A percentile compares a stretch with the other conserved stretches of the same genome.
These are phyloP conservation scores for Acanthamoeba triangularis DNA, from an alignment of 208 protist species.

Conservation along the genomic window DNA sequence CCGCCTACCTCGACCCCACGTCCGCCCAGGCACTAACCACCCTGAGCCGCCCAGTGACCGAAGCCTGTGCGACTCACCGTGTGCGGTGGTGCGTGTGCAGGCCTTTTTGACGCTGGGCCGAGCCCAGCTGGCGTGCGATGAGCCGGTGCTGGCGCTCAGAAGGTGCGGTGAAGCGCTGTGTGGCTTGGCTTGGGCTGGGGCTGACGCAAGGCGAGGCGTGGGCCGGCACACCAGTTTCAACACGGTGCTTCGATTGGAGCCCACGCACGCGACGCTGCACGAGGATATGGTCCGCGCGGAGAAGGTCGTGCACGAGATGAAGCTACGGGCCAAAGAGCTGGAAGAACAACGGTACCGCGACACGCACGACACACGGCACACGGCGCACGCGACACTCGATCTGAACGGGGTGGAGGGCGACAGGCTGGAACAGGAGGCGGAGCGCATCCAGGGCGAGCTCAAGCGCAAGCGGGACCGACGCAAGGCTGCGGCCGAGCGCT, in stretches of 20 bases:
- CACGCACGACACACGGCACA: not conserved
- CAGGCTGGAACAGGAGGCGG: conserved; percentile 22
- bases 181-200: not conserved
- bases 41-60: not conserved
- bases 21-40: not conserved
- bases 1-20: conserved; percentile 19
- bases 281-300: conserved; percentile 27
- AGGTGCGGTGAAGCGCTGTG: not conserved
- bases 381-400: not conserved
- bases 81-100: not conserved
- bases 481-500: not conserved
- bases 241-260: conserved; percentile 32
- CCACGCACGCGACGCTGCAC: conserved; percentile 39
- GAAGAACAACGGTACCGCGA: not conserved
- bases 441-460: conserved; percentile 7
- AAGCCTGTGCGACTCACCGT: not conserved
- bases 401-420: not conserved
- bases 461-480: conserved; percentile 39
- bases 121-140: conserved; percentile 46
- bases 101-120: conserved; percentile 19
- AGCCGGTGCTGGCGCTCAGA: not conserved
- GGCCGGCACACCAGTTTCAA: not conserved
- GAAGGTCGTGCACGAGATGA: not conserved
- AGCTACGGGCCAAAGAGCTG: not conserved
- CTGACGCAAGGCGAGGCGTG: too few species aligned